Conservation (phyloP, 306 rosid species). For the Trifolium repens region DNA sequence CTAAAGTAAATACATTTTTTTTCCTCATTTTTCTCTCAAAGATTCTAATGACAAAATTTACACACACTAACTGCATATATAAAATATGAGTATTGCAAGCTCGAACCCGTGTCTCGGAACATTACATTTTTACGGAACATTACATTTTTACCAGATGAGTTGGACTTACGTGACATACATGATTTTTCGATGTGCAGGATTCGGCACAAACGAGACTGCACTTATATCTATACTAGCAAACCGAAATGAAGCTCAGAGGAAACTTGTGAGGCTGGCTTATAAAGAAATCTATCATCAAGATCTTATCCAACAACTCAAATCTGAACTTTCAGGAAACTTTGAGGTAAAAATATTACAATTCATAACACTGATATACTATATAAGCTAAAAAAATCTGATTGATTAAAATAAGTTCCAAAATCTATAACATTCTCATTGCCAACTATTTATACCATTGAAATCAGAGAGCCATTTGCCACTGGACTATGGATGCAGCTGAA, state of each 20-base stretch:
- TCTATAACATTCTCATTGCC: neutral
- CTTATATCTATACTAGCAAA: constrained; percentile 55
- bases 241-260: constrained; percentile 56
- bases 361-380: neutral
- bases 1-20: no score
- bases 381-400: neutral
- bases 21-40: no score
- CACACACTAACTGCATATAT: neutral
- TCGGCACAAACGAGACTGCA: constrained; percentile 56
- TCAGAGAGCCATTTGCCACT: constrained; percentile 53
- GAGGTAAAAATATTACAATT: constrained; percentile 42
- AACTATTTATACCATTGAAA: constrained; percentile 27
- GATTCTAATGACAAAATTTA: no score
- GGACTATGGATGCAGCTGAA: constrained; percentile 64
- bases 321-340: constrained; percentile 62
- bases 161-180: neutral
- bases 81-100: neutral
- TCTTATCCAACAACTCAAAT: constrained; percentile 57
- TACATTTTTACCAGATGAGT: neutral
- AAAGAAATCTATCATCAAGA: constrained; percentile 54
- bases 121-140: neutral
- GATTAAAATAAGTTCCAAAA: constrained; percentile 11
- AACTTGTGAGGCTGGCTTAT: constrained; percentile 56
- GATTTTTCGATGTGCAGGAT: constrained; percentile 45
- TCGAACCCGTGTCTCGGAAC: neutral